Evolutionary conservation across 2,329 filamentous ascomycete species (phyloP).

Genomic region (Neonectria ditissima): DNA sequence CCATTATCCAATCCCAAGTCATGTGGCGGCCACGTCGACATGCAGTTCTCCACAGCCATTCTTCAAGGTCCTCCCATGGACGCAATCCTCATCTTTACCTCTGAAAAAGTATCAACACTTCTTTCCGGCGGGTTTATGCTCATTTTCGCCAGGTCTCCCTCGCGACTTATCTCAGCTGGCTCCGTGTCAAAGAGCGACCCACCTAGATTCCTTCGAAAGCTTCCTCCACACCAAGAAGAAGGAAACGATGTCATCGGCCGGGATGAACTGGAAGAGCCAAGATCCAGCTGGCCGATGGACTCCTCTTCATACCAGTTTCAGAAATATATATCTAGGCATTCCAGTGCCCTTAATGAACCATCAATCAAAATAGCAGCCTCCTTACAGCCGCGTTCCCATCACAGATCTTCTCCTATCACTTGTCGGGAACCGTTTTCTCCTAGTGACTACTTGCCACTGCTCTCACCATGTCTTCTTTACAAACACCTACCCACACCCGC

Average conservation of each 20-base stretch:
- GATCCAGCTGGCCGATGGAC: slow-evolving; percentile 27
- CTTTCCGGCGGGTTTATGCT: slow-evolving; percentile 26
- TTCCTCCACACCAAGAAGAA: slow-evolving; percentile 34
- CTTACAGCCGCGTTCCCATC: background rate
- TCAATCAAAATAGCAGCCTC: background rate
- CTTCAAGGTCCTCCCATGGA: slow-evolving; percentile 44
- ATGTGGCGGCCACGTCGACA: slow-evolving; percentile 39
- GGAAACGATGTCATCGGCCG: slow-evolving; percentile 41
- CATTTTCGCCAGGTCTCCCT: slow-evolving; percentile 23
- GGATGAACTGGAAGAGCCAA: slow-evolving; percentile 38
- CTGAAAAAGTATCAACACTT: slow-evolving; percentile 33
- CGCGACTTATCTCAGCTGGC: slow-evolving; percentile 21
- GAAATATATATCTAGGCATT: slow-evolving; percentile 39
- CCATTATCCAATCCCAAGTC: slow-evolving; percentile 28
- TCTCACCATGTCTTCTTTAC: slow-evolving; percentile 37
- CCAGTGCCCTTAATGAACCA: background rate
- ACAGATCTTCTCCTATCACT: background rate
- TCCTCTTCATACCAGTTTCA: background rate
- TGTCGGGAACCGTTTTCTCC: background rate
- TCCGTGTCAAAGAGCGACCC: slow-evolving; percentile 19
- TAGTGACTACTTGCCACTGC: background rate
- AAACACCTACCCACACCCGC: slow-evolving; percentile 31
- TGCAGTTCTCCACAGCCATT: slow-evolving; percentile 35
- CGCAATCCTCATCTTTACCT: slow-evolving; percentile 30
- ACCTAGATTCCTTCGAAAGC: slow-evolving; percentile 29